Evolutionary conservation across 495 filamentous ascomycete species (phyloP), one percentile per base, ranked within the genome.

Genomic region (Hypoxylon lenormandii): DNA sequence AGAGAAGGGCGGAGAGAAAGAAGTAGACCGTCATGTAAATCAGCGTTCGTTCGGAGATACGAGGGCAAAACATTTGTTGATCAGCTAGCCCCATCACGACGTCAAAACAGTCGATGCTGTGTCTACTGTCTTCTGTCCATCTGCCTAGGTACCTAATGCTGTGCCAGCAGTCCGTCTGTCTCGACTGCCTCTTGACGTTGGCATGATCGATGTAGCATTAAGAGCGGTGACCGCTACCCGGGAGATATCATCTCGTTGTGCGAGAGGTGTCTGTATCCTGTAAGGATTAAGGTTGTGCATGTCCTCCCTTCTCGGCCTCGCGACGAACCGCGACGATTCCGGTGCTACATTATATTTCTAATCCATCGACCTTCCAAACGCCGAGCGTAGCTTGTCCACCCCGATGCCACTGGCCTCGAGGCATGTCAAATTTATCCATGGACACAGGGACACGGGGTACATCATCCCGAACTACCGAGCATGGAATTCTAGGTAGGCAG

Each of bases 31-130:
- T 10, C 38, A 36, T 15, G 49, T 8, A 33, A 50, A n/a, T n/a
- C 45, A 18, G 49, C 22, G 45, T 22, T 40, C 28, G 40, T 23
- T 16, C 13, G 43, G 59, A 38, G 45, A n/a, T n/a, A n/a, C n/a
- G n/a, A 60, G 36, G 45, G 42, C 66, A 70, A 70, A 60, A n/a
- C n/a, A n/a, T n/a, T n/a, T 55, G 60, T 49, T 38, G 66, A 64
- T 60, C 60, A 60, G 53, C 54, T 19, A 58, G 53, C 47, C 33
- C 3, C 54, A 40, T 59, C 45, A 52, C 66, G 23, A 40, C 54
- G 51, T 56, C 60, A 54, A 60, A 60, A 50, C 50, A 50, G 66
- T 43, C 45, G 6, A 10, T 49, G 23, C 2, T 50, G 19, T 57
- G 33, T 48, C 42, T 60, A 49, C 52, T 52, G 15, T 50, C 54